Conservation (phyloP, 257 asterid genomes). For the Nicotiana tabacum region DNA sequence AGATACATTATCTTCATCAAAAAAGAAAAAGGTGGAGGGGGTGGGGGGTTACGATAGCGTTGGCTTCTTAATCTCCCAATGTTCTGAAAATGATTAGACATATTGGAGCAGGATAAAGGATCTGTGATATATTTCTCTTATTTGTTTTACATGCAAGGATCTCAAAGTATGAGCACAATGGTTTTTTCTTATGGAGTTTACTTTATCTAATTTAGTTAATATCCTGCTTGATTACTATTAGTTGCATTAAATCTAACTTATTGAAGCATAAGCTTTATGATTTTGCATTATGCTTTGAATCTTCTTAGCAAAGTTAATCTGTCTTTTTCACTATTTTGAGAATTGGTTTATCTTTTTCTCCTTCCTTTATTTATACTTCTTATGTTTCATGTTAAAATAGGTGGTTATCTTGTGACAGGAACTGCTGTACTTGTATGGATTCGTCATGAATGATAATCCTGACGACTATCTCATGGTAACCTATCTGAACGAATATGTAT, state of each 20-base stretch:
- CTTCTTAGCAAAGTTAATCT: not conserved
- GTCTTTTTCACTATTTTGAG: not conserved
- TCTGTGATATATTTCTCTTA: not conserved
- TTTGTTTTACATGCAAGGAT: not conserved
- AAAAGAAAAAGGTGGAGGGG: not conserved
- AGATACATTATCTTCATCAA: no score
- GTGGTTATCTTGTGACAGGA: constrained; percentile 52
- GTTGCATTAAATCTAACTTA: not conserved
- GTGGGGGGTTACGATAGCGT: not conserved
- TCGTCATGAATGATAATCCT: constrained; percentile 70
- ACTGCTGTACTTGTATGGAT: constrained; percentile 87
- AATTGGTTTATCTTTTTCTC: not conserved
- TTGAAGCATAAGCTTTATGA: not conserved
- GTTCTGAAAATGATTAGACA: not conserved
- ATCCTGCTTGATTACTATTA: not conserved
- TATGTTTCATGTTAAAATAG: constrained; percentile 6
- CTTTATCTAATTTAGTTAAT: not conserved
- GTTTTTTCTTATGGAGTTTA: not conserved
- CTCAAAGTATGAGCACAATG: not conserved
- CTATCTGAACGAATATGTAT: not conserved
- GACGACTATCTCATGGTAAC: constrained; percentile 91
- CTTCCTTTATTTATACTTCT: constrained; percentile 1
- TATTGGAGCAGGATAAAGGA: not conserved
- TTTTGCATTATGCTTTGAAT: not conserved
- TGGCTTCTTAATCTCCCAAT: not conserved